Base-by-base conservation (phyloP, 768 basidiomycete genomes). In the Phylloporus rhodoxanthus region DNA sequence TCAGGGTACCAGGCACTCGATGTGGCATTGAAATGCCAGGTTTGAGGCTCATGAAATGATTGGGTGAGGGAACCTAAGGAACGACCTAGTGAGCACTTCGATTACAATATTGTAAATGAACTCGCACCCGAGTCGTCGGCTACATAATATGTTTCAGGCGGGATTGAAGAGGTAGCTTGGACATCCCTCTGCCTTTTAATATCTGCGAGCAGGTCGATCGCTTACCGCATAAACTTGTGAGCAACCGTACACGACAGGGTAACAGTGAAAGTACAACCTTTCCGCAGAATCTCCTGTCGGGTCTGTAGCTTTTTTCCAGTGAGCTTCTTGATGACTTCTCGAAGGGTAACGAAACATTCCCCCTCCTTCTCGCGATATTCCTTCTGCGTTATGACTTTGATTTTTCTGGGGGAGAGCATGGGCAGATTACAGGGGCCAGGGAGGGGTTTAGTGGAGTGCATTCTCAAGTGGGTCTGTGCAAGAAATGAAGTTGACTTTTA, bases 301-400 rank as follows among this genome's bases (percentile, higher is more conserved):
- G 47, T 60, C 14, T 29, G 46, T 2, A 25, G 52, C 21, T 56
- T 60, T 9, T 55, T 44, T 15, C 54, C 49, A 0, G 56, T 67
- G 32, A 65, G 38, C 7, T 50, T 25, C n/a, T 41, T 51, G 40
- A 67, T 58, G 39, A 42, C 21, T 1, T 33, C 40, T 10, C 53
- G 50, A n/a, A 65, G 60, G 1, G 20, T 21, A 2, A 15, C 44
- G 19, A 65, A 53, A 34, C 33, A 52, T 1, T 55, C 57, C 7
- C 43, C 34, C 29, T 65, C 63, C 39, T 51, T 65, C 30, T 55
- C 45, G 23, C 64, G 63, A 34, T 65, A 65, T 21, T 42, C 43
- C 36, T 33, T 55, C 34, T 65, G 64, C 30, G 20, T 23, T 2
- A 13, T n/a, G 21, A 37, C 47, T 43, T 66, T 65, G 21, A 15